These are phyloP conservation scores for Pezicula radicicola DNA, from an alignment of 2,329 filamentous ascomycete species.

Conservation along the genomic window DNA sequence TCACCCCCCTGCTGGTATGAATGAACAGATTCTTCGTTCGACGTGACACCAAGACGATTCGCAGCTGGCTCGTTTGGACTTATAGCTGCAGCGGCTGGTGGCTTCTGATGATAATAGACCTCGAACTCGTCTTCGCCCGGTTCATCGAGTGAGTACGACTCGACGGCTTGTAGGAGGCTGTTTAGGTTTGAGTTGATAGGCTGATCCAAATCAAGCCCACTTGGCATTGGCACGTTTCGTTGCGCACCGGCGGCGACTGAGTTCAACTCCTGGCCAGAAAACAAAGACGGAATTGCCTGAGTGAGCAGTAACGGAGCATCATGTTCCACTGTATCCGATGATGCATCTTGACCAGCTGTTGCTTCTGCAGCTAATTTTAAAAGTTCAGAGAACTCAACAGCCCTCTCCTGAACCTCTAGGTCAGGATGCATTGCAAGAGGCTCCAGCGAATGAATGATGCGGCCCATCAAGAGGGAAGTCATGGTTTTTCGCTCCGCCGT, in stretches of 20 bases:
- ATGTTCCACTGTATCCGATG: conserved; percentile 48
- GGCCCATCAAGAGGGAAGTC: conserved; percentile 73
- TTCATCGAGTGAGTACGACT: conserved; percentile 44
- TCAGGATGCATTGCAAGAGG: conserved; percentile 76
- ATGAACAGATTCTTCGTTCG: conserved; percentile 38
- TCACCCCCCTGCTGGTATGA: conserved; percentile 60
- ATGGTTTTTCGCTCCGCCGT: conserved; percentile 70
- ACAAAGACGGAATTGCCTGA: conserved; percentile 85
- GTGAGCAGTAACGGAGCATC: conserved; percentile 83
- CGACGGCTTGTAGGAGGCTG: conserved; percentile 57
- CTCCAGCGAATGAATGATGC: conserved; percentile 80
- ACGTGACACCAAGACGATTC: conserved; percentile 43
- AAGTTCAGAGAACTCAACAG: conserved; percentile 88
- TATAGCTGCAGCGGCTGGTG: conserved; percentile 42
- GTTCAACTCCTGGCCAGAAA: conserved; percentile 83
- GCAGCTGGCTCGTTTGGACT: conserved; percentile 50
- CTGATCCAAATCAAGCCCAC: conserved; percentile 73
- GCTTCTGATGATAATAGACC: conserved; percentile 59
- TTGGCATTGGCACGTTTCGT: conserved; percentile 77
- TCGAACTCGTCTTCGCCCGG: conserved; percentile 66
- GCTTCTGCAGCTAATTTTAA: conserved; percentile 86
- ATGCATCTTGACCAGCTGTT: conserved; percentile 60
- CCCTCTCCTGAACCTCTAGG: conserved; percentile 91
- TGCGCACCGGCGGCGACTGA: conserved; percentile 84
- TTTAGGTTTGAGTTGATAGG: conserved; percentile 77